Evolutionary conservation across 2,329 filamentous ascomycete genomes (phyloP).

Genomic region (Fusarium brevicatenulatum): DNA sequence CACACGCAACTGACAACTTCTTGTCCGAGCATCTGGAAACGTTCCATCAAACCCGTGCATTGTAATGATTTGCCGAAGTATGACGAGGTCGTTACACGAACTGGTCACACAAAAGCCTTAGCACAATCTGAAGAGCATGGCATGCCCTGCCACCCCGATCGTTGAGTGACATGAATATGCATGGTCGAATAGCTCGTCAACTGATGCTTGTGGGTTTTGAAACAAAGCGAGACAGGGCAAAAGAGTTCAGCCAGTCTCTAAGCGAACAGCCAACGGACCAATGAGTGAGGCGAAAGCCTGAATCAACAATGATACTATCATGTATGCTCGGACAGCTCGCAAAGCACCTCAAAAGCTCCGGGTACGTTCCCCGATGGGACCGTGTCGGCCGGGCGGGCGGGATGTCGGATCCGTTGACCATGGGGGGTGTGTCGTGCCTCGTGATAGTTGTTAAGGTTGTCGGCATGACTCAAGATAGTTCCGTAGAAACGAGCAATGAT

Average conservation of each 20-base stretch:
- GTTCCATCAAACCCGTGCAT: constrained; percentile 31
- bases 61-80: constrained; percentile 29
- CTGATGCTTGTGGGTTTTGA: background rate
- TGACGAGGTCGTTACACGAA: constrained; percentile 13
- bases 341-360: constrained; percentile 19
- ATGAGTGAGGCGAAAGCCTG: constrained; percentile 5
- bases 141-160: constrained; percentile 1
- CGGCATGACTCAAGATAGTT: constrained; percentile 29
- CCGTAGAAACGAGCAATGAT: constrained; percentile 12
- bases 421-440: constrained; percentile 20
- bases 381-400: constrained; percentile 35
- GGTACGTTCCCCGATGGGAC: constrained; percentile 38
- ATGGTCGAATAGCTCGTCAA: constrained; percentile 7
- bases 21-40: constrained; percentile 40
- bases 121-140: constrained; percentile 10
- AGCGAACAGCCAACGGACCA: background rate
- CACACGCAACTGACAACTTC: constrained; percentile 12
- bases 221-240: constrained; percentile 19
- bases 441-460: constrained; percentile 9
- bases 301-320: background rate
- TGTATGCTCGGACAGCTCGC: constrained; percentile 15
- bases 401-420: constrained; percentile 30
- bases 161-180: constrained; percentile 6
- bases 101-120: constrained; percentile 18
- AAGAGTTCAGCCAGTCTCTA: constrained; percentile 3